Evolutionary conservation across 257 asterid species (phyloP).

Genomic region (Solanum clarkiae): DNA sequence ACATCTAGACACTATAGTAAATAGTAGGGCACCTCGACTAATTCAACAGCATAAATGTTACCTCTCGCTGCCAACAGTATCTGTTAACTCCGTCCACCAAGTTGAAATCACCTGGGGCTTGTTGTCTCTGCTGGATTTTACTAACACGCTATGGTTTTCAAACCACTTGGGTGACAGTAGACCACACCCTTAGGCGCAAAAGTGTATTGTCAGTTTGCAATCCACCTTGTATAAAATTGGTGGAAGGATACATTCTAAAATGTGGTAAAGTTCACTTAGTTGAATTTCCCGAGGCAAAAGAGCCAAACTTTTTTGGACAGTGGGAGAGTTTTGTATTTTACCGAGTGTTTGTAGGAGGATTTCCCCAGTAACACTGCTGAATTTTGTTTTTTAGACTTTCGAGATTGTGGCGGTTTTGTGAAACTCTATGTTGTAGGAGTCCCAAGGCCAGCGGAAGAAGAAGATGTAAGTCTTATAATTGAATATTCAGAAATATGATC

Average conservation of each 20-base stretch:
- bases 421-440: conserved; percentile 68
- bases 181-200: neutral
- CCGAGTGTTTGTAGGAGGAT: neutral
- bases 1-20: neutral
- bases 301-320: neutral
- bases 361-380: neutral
- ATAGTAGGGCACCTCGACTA: neutral
- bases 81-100: neutral
- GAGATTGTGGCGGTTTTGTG: conserved; percentile 30
- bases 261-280: neutral
- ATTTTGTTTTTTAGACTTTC: conserved; percentile 16
- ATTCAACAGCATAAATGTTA: neutral
- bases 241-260: neutral
- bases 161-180: neutral
- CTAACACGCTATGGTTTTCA: neutral
- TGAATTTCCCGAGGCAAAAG: neutral
- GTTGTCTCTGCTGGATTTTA: neutral
- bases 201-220: neutral
- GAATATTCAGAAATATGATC: neutral
- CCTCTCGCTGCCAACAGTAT: neutral
- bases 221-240: neutral
- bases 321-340: neutral
- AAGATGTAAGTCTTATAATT: conserved; percentile 39
- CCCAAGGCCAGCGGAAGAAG: conserved; percentile 52
- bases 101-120: neutral